Evolutionary conservation across 306 rosid species (phyloP), one percentile per base, ranked within the genome.

Genomic region (Lagenaria siceraria): DNA sequence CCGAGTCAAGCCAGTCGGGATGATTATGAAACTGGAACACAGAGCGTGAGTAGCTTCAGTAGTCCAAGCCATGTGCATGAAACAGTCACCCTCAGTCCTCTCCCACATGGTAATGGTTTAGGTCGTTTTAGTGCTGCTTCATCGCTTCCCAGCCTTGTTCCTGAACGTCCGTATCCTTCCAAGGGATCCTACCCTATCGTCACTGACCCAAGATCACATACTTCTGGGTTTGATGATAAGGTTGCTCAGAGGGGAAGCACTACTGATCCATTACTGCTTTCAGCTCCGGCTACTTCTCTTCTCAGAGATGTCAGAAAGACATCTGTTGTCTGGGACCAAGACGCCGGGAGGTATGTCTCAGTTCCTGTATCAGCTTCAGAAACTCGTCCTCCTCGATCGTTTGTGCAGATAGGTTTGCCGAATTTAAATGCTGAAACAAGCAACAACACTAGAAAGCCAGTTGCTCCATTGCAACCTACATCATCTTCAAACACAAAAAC

Each of bases 261-360:
- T 75, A 82, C 88, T n/a, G 97, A 91, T 77, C 88, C 89, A 5
- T 59, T 91, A 53, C 65, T 88, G 81, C 87, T 88, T 81, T 86
- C 97, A 25, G 89, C 86, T 79, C 85, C 96, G 10, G 74, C 87
- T 73, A 43, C 97, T 5, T 86, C 97, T 83, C 88, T 93, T 87
- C 87, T 91, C 83, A 82, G 98, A 79, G 98, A 94, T n/a, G 89
- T 90, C 73, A 88, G 86, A 79, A 90, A 96, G 78, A 84, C 98
- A 65, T 95, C 98, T 40, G 98, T 95, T 78, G 97, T 92, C 66
- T 95, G 97, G 98, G 98, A 95, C 83, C 98, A 95, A 90, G 98
- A 95, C 87, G 98, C 98, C 4, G 98, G 98, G 75, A 84, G 98
- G 80, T 95, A 92, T 75, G 88, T 95, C n/a, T 92, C 98, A 1